Evolutionary conservation across 2,329 filamentous ascomycete genomes (phyloP), one percentile per base, ranked within the genome.

Genomic region (Diplocarpon rosae): DNA sequence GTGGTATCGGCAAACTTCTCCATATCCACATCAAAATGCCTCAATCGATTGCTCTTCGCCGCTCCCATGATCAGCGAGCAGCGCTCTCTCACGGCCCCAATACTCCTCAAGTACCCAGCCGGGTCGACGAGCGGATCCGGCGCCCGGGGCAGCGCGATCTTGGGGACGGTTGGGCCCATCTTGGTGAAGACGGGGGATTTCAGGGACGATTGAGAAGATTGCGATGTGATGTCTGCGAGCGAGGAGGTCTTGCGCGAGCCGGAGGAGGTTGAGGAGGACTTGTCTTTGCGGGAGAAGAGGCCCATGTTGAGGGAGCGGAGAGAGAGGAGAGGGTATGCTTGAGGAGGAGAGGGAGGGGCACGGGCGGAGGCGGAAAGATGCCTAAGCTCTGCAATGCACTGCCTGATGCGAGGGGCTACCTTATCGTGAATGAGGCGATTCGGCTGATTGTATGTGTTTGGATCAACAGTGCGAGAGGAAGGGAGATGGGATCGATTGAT

Each of bases 41-140:
- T 75, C 52, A 85, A 69, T 57, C 80, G 67, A 57, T 84, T 80
- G 50, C 67, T 69, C 61, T 78, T 78, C n/a, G 81, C 81, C 65
- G 77, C 80, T 48, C 77, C 69, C 51, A 82, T 65, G 37, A 85
- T 70, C 50, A 80, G 58, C 38, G 62, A 66, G 65, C 56, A 83
- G 72, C 55, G 78, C 58, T 95, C 87, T 51, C 92, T 76, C 20
- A 98, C 87, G 24, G 92, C 80, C 58, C 86, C 80, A 59, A 96
- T 78, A 66, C 88, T 95, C 61, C 85, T 80, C 58, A 98, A 75
- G 65, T 96, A 96, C 49, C 81, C 89, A 17, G 84, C 86, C 15
- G 90, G 89, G 62, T 96, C 87, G 55, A 90, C 72, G 50, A 82
- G 75, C 58, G 90, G 89, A 65, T 96, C 89, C 24, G 90, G 89